phyloP scores from a whole-genome alignment of 768 basidiomycete genomes.

The Mycena galericulata region DNA sequence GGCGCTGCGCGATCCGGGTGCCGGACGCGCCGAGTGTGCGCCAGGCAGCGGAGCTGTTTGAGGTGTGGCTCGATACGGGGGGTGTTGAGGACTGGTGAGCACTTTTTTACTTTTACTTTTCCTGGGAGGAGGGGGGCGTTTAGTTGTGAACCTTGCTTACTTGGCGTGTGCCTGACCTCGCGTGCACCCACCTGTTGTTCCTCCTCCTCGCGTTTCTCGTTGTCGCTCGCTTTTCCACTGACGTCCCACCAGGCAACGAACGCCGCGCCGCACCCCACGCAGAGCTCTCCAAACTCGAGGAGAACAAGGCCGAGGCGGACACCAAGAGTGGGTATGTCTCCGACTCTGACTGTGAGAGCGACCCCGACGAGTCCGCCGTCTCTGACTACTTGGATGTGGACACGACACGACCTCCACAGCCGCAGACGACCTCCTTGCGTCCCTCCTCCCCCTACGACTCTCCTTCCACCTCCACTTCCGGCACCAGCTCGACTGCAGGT shows the following conservation, averaged over 20 bases:
- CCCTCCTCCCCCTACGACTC: too few species aligned
- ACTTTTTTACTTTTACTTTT: constrained; percentile 18
- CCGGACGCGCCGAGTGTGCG: constrained; percentile 69
- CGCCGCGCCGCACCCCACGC: constrained; percentile 23
- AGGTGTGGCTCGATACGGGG: constrained; percentile 79
- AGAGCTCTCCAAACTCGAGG: constrained; percentile 4
- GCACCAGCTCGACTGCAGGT: too few species aligned
- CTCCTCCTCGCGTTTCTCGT: not conserved
- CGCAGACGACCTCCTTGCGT: too few species aligned
- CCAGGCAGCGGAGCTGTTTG: constrained; percentile 83
- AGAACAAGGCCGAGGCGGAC: constrained; percentile 5
- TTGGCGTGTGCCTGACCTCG: too few species aligned
- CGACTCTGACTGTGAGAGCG: not conserved
- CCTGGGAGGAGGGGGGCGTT: too few species aligned
- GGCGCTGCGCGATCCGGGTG: constrained; percentile 48
- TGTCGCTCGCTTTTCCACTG: constrained; percentile 1
- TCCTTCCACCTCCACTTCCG: too few species aligned
- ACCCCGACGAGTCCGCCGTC: not conserved
- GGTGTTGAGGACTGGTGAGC: constrained; percentile 64
- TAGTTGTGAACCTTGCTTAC: too few species aligned
- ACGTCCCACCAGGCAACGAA: constrained; percentile 43
- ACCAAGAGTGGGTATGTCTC: not conserved
- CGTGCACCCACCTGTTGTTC: not conserved
- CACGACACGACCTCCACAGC: too few species aligned
- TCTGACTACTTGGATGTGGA: not conserved